phyloP scores from a whole-genome alignment of 257 asterid species.

The Nicotiana obtusifolia region DNA sequence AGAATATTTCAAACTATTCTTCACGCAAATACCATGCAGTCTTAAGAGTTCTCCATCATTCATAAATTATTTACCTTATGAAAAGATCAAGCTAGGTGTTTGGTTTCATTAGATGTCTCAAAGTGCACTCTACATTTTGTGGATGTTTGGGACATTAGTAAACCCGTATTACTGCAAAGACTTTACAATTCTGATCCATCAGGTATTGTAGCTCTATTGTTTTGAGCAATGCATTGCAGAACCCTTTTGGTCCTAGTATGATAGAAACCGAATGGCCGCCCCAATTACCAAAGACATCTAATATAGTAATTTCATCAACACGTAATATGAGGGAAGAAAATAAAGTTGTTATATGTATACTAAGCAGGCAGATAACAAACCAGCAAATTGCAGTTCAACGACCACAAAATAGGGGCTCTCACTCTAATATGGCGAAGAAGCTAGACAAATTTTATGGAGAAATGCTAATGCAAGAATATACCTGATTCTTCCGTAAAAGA shows the following conservation, averaged over 20 bases:
- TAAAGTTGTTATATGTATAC: background rate
- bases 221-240: background rate
- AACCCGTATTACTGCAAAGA: background rate
- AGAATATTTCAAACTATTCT: background rate
- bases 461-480: slow-evolving; percentile 15
- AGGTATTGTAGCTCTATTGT: background rate
- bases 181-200: background rate
- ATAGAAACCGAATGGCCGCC: background rate
- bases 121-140: background rate
- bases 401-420: background rate
- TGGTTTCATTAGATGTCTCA: background rate
- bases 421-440: background rate
- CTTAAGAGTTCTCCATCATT: background rate
- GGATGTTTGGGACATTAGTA: background rate
- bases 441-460: background rate
- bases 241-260: slow-evolving; percentile 3
- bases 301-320: background rate
- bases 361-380: background rate
- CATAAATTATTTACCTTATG: background rate
- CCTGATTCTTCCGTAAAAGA: slow-evolving; percentile 63
- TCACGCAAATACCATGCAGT: background rate
- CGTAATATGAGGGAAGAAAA: slow-evolving; percentile 1
- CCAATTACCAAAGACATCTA: slow-evolving; percentile 6
- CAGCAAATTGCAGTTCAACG: background rate
- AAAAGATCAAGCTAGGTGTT: background rate